Evolutionary conservation across 768 basidiomycete genomes (phyloP), one percentile per base, ranked within the genome.

Genomic region (Amanita fuliginea): DNA sequence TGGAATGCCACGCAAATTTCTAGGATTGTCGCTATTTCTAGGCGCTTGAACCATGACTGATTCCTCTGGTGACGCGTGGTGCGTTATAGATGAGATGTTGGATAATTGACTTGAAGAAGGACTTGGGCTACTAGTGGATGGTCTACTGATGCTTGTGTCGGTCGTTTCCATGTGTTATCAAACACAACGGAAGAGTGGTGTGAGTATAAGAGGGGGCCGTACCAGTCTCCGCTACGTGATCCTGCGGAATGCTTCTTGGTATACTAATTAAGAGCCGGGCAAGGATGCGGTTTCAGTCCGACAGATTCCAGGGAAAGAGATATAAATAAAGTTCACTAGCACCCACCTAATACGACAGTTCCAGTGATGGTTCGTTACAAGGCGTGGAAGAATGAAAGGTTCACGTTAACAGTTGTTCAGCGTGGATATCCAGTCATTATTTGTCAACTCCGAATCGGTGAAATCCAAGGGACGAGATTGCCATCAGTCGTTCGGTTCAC

Each of bases 301-400:
- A 65, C 59, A 50, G 54, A 64, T 62, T 56, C 61, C 64, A 57
- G 60, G 58, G 54, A 57, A 58, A 39, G 52, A 49, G 57, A 64
- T 60, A 63, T 59, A 66, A 67, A 62, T 64, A 64, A 65, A 66
- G 41, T 24, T 35, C 14, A 26, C 58, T 64, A 59, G 55, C 54
- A 55, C 51, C 53, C 59, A 57, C 53, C 55, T 61, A 55, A 60
- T 58, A 64, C 62, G 56, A 35, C 34, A 35, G 34, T 24, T n/a
- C 33, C 54, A 46, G 59, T 72, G 70, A 72, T 70, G 69, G 65
- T 56, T 50, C 64, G 73, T 74, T 69, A 70, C 70, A 67, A 74
- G 73, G 69, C 63, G 39, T 49, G 55, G 57, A 60, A 59, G 63
- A 64, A 59, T 62, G 57, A 61, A 61, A 55, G 53, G 55, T 56